A percentile compares a stretch with the other conserved stretches of the same genome.
Evolutionary conservation across 163 green algal species (phyloP).

Genomic region (Trebouxia gelatinosa): DNA sequence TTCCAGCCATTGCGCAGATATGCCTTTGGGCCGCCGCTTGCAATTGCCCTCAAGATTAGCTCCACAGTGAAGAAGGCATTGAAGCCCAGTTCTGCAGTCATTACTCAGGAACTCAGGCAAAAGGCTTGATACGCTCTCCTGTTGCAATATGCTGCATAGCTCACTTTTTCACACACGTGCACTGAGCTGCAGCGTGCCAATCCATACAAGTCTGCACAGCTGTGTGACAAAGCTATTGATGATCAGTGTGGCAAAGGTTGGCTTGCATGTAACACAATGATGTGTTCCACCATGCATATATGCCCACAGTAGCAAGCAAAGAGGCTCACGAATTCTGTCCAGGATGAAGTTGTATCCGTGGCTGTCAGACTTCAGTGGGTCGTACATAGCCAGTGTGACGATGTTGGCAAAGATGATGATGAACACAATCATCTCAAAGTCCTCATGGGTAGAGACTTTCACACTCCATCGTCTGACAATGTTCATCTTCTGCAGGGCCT

Average conservation of each 20-base stretch:
- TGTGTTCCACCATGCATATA: too few relatives aligned
- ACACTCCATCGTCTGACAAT: neutral
- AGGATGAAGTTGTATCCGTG: constrained; percentile 48
- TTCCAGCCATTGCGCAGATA: constrained; percentile 81
- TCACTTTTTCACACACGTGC: too few relatives aligned
- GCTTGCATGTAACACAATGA: too few relatives aligned
- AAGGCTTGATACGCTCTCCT: too few relatives aligned
- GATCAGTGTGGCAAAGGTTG: too few relatives aligned
- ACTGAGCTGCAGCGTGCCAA: too few relatives aligned
- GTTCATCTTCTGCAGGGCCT: constrained; percentile 21
- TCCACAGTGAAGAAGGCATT: constrained; percentile 77
- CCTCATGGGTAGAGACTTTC: constrained; percentile 21
- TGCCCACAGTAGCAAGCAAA: too few relatives aligned
- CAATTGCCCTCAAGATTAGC: constrained; percentile 63
- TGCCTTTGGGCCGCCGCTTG: constrained; percentile 48
- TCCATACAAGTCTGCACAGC: too few relatives aligned
- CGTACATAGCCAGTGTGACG: constrained; percentile 67
- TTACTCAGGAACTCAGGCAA: too few relatives aligned
- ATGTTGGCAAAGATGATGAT: constrained; percentile 80
- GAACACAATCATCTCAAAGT: constrained; percentile 63
- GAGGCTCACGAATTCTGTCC: constrained; percentile 39
- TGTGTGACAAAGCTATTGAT: too few relatives aligned
- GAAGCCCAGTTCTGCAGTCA: constrained; percentile 61
- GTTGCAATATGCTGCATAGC: too few relatives aligned
- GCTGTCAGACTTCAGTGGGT: constrained; percentile 50